Evolutionary conservation across 2,329 filamentous ascomycete species (phyloP), one percentile per base, ranked within the genome.

Genomic region (Aspergillus oerlinghausenensis): DNA sequence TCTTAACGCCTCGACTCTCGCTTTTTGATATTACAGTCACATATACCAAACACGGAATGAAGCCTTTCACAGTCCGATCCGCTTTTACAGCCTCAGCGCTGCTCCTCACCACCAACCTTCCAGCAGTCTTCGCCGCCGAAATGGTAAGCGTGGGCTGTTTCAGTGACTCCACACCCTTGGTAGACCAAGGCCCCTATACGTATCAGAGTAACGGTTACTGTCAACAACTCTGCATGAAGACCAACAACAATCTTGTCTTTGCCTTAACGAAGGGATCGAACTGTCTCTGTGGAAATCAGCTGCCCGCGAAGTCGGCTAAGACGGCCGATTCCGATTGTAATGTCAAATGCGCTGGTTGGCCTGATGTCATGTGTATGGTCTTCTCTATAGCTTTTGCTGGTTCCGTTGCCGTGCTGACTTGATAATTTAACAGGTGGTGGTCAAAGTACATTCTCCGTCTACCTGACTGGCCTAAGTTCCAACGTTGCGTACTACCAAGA

Each of bases 261-360:
- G 90, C 80, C 32, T 75, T 89, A 48, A 83, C 80, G 7, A 79
- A 80, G 19, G 83, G 83, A 17, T 77, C 79, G 19, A 74, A 84
- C 61, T 96, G 92, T 75, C 89, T 80, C 67, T 96, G 92, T 67
- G 92, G 91, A 57, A 76, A 84, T 60, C 73, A 79, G 57, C 80
- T 92, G 50, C 92, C 92, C 0, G 78, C 85, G 17, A 66, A 77
- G 42, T 76, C 76, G 17, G 76, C 77, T 43, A 69, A 86, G 58
- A 81, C 84, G 6, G 75, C 80, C 48, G 81, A 87, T 67, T 70
- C 70, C 7, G 75, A 84, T 17, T 96, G 92, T 75, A 79, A 83
- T 67, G 81, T 80, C 28, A 69, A 78, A 0, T 96, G 92, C 70
- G 78, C 82, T 25, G 88, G 85, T 8, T 92, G 78, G 65, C 75